Evolutionary conservation across 495 filamentous ascomycete species (phyloP).

Genomic region (Amniculicola lignicola): DNA sequence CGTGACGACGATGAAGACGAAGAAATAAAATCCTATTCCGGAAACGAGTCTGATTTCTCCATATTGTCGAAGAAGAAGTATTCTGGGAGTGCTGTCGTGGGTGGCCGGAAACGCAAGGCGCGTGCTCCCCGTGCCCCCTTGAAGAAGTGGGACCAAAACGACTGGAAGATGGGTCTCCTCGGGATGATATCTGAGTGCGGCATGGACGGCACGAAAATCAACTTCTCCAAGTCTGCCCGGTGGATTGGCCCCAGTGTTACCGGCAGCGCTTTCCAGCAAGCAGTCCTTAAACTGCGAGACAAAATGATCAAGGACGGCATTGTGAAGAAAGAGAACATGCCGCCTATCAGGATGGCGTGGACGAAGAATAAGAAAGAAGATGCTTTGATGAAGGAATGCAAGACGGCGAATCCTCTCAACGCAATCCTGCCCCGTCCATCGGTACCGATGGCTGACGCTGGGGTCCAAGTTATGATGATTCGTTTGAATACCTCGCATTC

Average conservation of each 20-base stretch:
- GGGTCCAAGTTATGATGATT: too few species aligned
- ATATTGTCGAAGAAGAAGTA: background rate
- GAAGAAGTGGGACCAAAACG: conserved; percentile 13
- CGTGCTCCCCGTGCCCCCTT: conserved; percentile 10
- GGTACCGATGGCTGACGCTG: too few species aligned
- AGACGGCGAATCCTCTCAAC: too few species aligned
- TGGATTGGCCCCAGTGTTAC: background rate
- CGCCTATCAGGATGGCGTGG: too few species aligned
- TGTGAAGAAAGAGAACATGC: too few species aligned
- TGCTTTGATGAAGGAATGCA: too few species aligned
- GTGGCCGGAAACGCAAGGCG: background rate
- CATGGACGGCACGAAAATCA: background rate
- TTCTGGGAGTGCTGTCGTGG: background rate
- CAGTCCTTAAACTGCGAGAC: conserved; percentile 12
- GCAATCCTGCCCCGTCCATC: too few species aligned
- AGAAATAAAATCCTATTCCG: background rate
- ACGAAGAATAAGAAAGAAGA: too few species aligned
- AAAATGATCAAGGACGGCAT: too few species aligned
- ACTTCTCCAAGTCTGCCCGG: conserved; percentile 11
- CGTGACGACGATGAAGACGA: background rate
- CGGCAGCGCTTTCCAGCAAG: conserved; percentile 15
- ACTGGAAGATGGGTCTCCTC: conserved; percentile 11
- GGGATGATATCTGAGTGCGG: conserved; percentile 21
- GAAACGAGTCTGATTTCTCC: background rate
- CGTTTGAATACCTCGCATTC: too few species aligned